A percentile compares a stretch with the other conserved stretches of the same genome.
Conservation (phyloP, 202 grass and related monocot species). For the Zizania palustris region DNA sequence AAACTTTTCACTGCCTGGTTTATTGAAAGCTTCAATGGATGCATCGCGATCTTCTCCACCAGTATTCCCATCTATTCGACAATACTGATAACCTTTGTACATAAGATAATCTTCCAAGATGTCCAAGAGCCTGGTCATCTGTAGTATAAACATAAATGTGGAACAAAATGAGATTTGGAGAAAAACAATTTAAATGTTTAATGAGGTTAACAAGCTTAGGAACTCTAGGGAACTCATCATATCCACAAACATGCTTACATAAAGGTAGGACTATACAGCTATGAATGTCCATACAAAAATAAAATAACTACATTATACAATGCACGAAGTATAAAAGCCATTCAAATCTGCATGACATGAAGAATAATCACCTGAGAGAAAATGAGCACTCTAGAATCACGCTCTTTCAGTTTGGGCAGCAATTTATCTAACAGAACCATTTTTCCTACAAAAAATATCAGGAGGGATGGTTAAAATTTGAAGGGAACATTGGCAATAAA, state of each 20-base stretch:
- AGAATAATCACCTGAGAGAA: conserved; percentile 90
- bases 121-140: conserved; percentile 98
- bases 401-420: conserved; percentile 90
- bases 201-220: conserved; percentile 10
- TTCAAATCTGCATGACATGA: conserved; percentile 1
- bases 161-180: neutral
- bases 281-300: too few relatives aligned
- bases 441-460: conserved; percentile 69
- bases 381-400: conserved; percentile 91
- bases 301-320: neutral
- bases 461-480: conserved; percentile 23
- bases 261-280: neutral
- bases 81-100: conserved; percentile 87
- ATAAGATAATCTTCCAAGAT: conserved; percentile 98
- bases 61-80: conserved; percentile 97
- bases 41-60: conserved; percentile 96
- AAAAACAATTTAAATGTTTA: neutral
- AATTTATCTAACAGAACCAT: conserved; percentile 98
- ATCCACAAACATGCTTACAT: neutral
- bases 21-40: conserved; percentile 89
- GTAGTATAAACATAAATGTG: conserved; percentile 38
- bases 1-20: conserved; percentile 92
- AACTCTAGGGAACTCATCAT: neutral
- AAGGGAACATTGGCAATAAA: neutral
- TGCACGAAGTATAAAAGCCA: neutral